Evolutionary conservation across 768 basidiomycete genomes (phyloP).

Genomic region (Russula dissimulans): DNA sequence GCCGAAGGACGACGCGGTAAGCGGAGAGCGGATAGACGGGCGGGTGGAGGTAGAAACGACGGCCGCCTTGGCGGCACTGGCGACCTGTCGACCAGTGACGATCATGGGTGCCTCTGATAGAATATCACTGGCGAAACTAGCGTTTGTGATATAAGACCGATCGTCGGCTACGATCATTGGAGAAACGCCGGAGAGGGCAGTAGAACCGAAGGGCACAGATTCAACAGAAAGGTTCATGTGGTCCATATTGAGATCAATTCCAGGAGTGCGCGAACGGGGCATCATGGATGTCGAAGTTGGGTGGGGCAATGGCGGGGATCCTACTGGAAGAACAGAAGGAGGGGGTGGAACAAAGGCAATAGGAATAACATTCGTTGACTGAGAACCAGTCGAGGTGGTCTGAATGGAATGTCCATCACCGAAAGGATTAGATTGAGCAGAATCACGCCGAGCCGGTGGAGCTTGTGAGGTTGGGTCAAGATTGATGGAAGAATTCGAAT

Average conservation of each 20-base stretch:
- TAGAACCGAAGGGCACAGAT: conserved; percentile 29
- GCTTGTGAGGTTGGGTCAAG: conserved; percentile 40
- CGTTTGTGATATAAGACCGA: conserved; percentile 64
- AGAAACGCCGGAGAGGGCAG: conserved; percentile 37
- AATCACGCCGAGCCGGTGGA: conserved; percentile 24
- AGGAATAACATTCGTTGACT: conserved; percentile 79
- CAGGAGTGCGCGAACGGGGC: conserved; percentile 51
- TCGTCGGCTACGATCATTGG: conserved; percentile 38
- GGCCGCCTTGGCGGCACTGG: conserved; percentile 72
- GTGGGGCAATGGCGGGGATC: conserved; percentile 10
- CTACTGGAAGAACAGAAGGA: conserved; percentile 30
- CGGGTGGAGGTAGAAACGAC: conserved; percentile 39
- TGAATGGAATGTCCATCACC: conserved; percentile 72
- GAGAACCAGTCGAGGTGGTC: conserved; percentile 61
- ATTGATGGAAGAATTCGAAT: conserved; percentile 43
- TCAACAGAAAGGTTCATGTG: conserved; percentile 55
- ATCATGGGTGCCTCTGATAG: conserved; percentile 77
- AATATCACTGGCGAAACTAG: conserved; percentile 71
- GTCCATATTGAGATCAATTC: conserved; percentile 52
- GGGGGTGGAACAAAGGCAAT: conserved; percentile 65
- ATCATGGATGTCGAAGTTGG: conserved; percentile 27
- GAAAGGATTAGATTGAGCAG: conserved; percentile 56
- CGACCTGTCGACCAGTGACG: conserved; percentile 63
- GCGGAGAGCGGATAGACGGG: conserved; percentile 50
- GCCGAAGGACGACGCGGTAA: conserved; percentile 63